A percentile compares a stretch with the other conserved stretches of the same genome.
phyloP scores from a whole-genome alignment of 2,329 filamentous ascomycete genomes.

The Aureobasidium leucospermi region DNA sequence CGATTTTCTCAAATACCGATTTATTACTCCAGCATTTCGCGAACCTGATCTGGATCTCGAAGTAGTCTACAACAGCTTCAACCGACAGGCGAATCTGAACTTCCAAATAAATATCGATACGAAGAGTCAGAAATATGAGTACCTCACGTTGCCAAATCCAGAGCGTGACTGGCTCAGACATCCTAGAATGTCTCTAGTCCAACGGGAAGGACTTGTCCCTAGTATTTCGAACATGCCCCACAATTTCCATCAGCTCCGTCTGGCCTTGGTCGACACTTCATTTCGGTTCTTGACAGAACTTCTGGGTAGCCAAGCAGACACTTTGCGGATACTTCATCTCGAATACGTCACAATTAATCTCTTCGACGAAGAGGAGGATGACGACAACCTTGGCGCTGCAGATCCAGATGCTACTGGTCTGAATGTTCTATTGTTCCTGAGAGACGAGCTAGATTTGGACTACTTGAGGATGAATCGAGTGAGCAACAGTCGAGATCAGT shows the following conservation, averaged over 20 bases:
- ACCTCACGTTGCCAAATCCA: neutral
- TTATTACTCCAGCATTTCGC: neutral
- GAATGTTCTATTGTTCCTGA: neutral
- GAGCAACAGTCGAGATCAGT: neutral
- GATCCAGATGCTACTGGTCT: neutral
- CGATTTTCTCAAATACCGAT: neutral
- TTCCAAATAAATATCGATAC: neutral
- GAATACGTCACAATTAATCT: neutral
- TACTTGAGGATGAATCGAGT: neutral
- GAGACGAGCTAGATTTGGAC: neutral
- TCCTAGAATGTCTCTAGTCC: neutral
- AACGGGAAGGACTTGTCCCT: neutral
- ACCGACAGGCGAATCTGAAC: neutral
- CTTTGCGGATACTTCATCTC: neutral
- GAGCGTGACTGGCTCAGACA: neutral
- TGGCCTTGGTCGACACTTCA: neutral
- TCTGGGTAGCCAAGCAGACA: neutral
- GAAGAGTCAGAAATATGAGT: neutral
- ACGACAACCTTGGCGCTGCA: neutral
- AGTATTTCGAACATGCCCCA: neutral
- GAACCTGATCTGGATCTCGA: neutral
- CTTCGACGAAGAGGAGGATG: neutral
- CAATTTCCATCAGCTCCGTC: neutral
- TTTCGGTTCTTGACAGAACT: neutral
- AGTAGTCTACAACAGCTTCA: neutral